Evolutionary conservation across 192 early-diverging fungal species (phyloP).

Genomic region (Lobosporangium transversale): DNA sequence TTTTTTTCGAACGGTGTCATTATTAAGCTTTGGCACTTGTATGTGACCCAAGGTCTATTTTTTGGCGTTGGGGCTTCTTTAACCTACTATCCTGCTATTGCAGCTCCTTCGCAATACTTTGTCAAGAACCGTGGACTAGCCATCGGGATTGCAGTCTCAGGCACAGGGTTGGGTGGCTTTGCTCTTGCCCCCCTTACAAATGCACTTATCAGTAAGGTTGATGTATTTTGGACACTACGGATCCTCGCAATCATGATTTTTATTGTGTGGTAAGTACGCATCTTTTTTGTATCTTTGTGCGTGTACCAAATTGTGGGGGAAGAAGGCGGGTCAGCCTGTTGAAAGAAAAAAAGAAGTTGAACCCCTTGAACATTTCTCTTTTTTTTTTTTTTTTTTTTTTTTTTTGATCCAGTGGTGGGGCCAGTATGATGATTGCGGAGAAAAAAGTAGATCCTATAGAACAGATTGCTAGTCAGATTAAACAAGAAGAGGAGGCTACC

Average conservation of each 20-base stretch:
- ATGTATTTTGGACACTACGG: constrained; percentile 52
- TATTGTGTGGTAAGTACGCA: constrained; percentile 51
- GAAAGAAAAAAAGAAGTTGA: background rate
- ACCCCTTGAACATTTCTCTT: background rate
- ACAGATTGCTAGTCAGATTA: background rate
- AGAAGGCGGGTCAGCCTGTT: no score
- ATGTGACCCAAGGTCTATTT: constrained; percentile 76
- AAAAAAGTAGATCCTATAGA: constrained; percentile 2
- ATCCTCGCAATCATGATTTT: constrained; percentile 49
- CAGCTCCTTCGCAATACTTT: constrained; percentile 73
- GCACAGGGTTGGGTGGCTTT: constrained; percentile 74
- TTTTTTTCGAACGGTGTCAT: no score
- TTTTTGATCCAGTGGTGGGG: constrained; percentile 14
- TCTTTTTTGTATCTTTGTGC: no score
- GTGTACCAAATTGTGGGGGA: no score
- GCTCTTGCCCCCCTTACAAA: constrained; percentile 63
- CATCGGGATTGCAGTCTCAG: constrained; percentile 72
- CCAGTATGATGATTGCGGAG: constrained; percentile 26
- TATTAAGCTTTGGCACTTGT: constrained; percentile 70
- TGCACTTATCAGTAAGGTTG: constrained; percentile 41
- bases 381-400: no score
- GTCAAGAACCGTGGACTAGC: constrained; percentile 66
- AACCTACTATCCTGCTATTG: constrained; percentile 66
- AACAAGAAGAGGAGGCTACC: background rate
- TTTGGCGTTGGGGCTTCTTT: constrained; percentile 70